phyloP scores from a whole-genome alignment of 768 basidiomycete species.

The Termitomyces sp. region DNA sequence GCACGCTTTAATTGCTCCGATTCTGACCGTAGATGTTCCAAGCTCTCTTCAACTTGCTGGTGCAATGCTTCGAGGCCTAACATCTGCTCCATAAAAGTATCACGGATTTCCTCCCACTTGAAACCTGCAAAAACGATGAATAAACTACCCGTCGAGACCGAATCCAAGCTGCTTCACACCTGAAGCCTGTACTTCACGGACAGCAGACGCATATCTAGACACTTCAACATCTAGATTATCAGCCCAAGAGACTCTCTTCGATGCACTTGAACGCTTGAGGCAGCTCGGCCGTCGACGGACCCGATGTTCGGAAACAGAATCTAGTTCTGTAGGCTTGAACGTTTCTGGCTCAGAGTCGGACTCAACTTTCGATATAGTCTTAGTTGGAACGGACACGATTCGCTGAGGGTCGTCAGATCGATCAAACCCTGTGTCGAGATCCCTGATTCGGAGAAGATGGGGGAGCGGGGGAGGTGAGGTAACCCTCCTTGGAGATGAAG shows the following conservation, averaged over 20 bases:
- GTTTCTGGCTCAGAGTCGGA: background rate
- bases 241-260: constrained; percentile 73
- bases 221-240: constrained; percentile 59
- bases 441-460: constrained; percentile 27
- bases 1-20: constrained; percentile 37
- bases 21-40: constrained; percentile 37
- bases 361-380: background rate
- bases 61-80: constrained; percentile 52
- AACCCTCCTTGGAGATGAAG: constrained; percentile 11
- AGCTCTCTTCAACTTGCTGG: constrained; percentile 41
- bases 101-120: constrained; percentile 55
- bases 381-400: constrained; percentile 7
- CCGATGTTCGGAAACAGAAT: constrained; percentile 17
- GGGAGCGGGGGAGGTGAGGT: constrained; percentile 37
- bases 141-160: background rate
- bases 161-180: constrained; percentile 13
- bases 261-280: constrained; percentile 50
- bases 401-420: constrained; percentile 17
- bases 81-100: constrained; percentile 58
- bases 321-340: background rate
- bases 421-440: constrained; percentile 15
- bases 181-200: constrained; percentile 33
- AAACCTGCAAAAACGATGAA: constrained; percentile 31
- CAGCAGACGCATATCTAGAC: constrained; percentile 37
- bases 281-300: constrained; percentile 54